phyloP scores from a whole-genome alignment of 2,329 filamentous ascomycete genomes.

The Trichoderma sp. region DNA sequence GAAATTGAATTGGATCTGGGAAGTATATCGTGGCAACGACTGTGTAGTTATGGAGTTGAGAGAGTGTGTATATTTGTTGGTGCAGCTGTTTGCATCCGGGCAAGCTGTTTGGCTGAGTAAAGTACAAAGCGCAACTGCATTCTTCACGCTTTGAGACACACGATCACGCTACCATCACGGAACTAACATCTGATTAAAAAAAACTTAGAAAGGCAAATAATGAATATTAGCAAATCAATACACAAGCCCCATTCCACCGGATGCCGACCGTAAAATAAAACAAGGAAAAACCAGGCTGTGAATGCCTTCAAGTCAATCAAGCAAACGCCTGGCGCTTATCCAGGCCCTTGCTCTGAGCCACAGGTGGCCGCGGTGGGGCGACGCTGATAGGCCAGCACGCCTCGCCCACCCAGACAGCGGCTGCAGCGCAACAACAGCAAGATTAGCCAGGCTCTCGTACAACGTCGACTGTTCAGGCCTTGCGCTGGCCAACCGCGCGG shows the following conservation, averaged over 20 bases:
- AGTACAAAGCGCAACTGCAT: not conserved
- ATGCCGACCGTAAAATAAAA: not conserved
- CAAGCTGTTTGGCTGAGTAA: not conserved
- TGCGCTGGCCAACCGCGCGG: constrained; percentile 14
- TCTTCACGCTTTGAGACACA: not conserved
- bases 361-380: constrained; percentile 26
- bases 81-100: not conserved
- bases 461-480: not conserved
- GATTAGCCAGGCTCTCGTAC: not conserved
- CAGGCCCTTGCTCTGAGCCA: not conserved
- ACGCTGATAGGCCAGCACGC: constrained; percentile 34
- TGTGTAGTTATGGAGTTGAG: not conserved
- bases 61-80: not conserved
- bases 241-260: not conserved
- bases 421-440: constrained; percentile 12
- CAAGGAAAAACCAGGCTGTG: not conserved
- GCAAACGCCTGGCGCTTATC: constrained; percentile 13
- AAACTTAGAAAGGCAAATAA: not conserved
- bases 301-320: not conserved
- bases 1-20: not conserved
- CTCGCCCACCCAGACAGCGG: constrained; percentile 24
- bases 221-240: not conserved
- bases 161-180: not conserved
- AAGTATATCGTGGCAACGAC: not conserved
- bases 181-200: not conserved